Evolutionary conservation across 148 eudicot species (phyloP).

Genomic region (Fagopyrum esculentum): DNA sequence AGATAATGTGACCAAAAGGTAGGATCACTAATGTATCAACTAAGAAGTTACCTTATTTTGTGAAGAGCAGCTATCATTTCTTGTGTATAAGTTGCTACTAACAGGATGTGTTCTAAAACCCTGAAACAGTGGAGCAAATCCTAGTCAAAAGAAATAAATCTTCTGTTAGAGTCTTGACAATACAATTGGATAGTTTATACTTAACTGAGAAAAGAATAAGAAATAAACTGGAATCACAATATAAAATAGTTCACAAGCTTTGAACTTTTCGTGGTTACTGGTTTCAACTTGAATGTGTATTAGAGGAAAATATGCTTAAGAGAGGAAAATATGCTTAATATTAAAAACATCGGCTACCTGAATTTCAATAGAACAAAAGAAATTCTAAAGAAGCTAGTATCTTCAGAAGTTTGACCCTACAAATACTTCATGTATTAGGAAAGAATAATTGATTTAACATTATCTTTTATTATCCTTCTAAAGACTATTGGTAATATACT

Average conservation of each 20-base stretch:
- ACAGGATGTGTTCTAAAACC: slow-evolving; percentile 88
- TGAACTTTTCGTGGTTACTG: not conserved
- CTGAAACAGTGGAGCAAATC: slow-evolving; percentile 23
- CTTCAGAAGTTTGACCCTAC: no score
- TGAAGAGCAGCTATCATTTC: slow-evolving; percentile 96
- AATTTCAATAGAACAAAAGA: not conserved
- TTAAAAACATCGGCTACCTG: not conserved
- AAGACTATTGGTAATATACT: no score
- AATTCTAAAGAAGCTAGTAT: no score
- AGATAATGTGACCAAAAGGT: not conserved
- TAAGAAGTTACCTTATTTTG: slow-evolving; percentile 58
- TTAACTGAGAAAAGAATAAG: not conserved
- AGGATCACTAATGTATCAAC: not conserved
- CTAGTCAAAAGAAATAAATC: not conserved
- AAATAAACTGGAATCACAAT: not conserved
- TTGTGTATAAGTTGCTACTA: slow-evolving; percentile 77
- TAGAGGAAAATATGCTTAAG: no score
- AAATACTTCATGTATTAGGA: no score
- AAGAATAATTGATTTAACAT: no score
- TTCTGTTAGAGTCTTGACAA: no score
- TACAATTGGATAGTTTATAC: not conserved
- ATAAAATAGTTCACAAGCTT: not conserved
- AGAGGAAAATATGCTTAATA: no score
- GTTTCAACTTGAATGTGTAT: not conserved
- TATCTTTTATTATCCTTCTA: no score